These are phyloP conservation scores for Colletotrichum incanum DNA, from an alignment of 2,329 filamentous ascomycete genomes.

Conservation along the genomic window DNA sequence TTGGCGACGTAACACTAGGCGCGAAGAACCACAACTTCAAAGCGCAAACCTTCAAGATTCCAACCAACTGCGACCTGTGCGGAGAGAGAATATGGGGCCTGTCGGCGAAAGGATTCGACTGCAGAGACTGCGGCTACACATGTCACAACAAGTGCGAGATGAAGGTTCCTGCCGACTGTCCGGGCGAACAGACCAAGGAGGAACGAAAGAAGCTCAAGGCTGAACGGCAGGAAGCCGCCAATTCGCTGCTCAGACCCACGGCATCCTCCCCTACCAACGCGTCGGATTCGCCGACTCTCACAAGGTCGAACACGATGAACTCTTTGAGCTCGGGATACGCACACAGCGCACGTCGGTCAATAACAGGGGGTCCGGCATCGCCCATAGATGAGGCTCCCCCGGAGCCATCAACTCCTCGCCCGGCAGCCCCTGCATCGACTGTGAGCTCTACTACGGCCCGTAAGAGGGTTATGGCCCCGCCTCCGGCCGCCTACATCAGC, in stretches of 20 bases:
- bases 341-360: conserved; percentile 82
- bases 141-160: conserved; percentile 99
- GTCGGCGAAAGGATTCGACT: conserved; percentile 96
- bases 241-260: conserved; percentile 67
- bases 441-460: conserved; percentile 53
- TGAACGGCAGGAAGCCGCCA: conserved; percentile 85
- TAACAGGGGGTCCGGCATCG: conserved; percentile 73
- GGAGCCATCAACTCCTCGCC: conserved; percentile 54
- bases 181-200: conserved; percentile 93
- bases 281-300: conserved; percentile 76
- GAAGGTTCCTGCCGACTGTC: conserved; percentile 97
- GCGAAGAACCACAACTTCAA: conserved; percentile 98
- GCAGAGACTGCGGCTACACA: conserved; percentile 95
- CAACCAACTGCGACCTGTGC: conserved; percentile 97
- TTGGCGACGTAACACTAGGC: conserved; percentile 93
- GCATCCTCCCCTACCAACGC: conserved; percentile 62
- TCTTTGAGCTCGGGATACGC: conserved; percentile 92
- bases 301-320: conserved; percentile 89
- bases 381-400: conserved; percentile 65
- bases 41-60: conserved; percentile 98
- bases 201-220: conserved; percentile 95
- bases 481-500: conserved; percentile 85
- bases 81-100: conserved; percentile 98
- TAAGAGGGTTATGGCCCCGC: conserved; percentile 87
- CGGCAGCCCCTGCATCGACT: conserved; percentile 40